A percentile compares a stretch with the other conserved stretches of the same genome.
These are phyloP conservation scores for Entonaema liquescens DNA, from an alignment of 495 filamentous ascomycete species.

Conservation along the genomic window DNA sequence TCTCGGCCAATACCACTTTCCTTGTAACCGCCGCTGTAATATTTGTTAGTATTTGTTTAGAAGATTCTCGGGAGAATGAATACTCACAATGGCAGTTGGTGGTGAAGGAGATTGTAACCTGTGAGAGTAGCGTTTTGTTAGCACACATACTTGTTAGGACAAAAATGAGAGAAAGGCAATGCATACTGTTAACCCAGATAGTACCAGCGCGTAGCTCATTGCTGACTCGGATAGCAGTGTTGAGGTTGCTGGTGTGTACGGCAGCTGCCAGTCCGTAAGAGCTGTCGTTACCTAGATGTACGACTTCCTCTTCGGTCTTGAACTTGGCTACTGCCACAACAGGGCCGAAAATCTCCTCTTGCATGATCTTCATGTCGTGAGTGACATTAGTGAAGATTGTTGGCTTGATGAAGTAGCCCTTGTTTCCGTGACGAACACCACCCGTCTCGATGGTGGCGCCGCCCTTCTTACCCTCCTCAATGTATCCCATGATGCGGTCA, in stretches of 20 bases:
- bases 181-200: constrained; percentile 85
- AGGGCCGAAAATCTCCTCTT: constrained; percentile 98
- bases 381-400: constrained; percentile 94
- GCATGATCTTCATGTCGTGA: constrained; percentile 95
- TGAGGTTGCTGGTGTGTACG: constrained; percentile 92
- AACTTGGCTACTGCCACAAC: constrained; percentile 96
- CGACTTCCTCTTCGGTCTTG: constrained; percentile 84
- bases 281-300: constrained; percentile 82
- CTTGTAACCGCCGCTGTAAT: constrained; percentile 78
- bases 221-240: constrained; percentile 89
- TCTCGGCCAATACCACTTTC: constrained; percentile 93
- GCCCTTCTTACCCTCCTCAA: constrained; percentile 84
- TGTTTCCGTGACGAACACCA: constrained; percentile 85
- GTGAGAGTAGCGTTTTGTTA: neutral
- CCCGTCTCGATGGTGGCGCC: constrained; percentile 87
- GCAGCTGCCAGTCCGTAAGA: constrained; percentile 89
- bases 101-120: constrained; percentile 76
- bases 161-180: neutral
- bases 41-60: neutral
- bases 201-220: constrained; percentile 87
- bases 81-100: constrained; percentile 71
- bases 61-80: neutral
- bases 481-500: constrained; percentile 98
- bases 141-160: neutral
- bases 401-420: constrained; percentile 98